Conservation (phyloP, 805 yeast genomes). For the Metschnikowia dekortorum region DNA sequence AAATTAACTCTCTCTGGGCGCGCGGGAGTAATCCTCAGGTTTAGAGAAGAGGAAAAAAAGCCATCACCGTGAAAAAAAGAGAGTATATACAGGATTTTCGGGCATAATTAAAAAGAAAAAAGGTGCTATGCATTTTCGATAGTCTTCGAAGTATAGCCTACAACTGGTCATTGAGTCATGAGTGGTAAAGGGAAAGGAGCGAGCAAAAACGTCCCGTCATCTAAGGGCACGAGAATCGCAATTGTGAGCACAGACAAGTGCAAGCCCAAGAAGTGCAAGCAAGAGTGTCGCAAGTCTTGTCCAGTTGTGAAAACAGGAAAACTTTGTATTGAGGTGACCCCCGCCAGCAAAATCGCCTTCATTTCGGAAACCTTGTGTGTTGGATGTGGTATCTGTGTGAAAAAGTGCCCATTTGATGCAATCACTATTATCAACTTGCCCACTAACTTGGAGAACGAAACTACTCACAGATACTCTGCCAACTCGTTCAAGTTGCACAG, state of each 20-base stretch:
- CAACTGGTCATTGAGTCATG: slow-evolving; percentile 6
- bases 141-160: neutral
- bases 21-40: slow-evolving; percentile 16
- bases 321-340: slow-evolving; percentile 93
- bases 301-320: slow-evolving; percentile 98
- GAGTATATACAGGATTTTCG: neutral
- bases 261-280: slow-evolving; percentile 97
- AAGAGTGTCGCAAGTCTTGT: slow-evolving; percentile 94
- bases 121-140: neutral
- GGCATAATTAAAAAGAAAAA: slow-evolving; percentile 5
- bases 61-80: slow-evolving; percentile 5
- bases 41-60: slow-evolving; percentile 12
- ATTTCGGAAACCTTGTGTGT: slow-evolving; percentile 92
- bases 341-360: slow-evolving; percentile 87
- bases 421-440: slow-evolving; percentile 94
- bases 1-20: slow-evolving; percentile 14
- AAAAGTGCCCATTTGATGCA: slow-evolving; percentile 98
- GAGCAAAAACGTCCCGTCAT: slow-evolving; percentile 15
- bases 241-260: slow-evolving; percentile 92
- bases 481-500: slow-evolving; percentile 96
- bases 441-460: slow-evolving; percentile 86
- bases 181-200: slow-evolving; percentile 19
- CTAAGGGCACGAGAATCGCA: slow-evolving; percentile 78
- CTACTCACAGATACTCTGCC: slow-evolving; percentile 96
- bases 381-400: slow-evolving; percentile 99